Evolutionary conservation across 108 stramenopile genomes (phyloP).

Genomic region (Epipyxis sp.): DNA sequence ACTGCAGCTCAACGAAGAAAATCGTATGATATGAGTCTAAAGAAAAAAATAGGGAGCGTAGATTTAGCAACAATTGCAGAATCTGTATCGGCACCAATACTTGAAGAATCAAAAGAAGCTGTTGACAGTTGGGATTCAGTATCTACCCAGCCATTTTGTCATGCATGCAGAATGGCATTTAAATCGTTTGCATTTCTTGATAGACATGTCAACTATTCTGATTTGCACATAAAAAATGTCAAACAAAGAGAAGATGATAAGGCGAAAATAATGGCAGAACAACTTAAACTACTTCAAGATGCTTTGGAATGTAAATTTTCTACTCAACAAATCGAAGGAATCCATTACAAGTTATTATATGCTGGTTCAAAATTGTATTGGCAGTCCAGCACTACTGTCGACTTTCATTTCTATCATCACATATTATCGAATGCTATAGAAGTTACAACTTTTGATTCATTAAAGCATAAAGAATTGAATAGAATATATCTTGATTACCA

Average conservation of each 20-base stretch:
- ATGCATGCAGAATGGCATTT: constrained; percentile 16
- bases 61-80: no score
- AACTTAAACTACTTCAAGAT: background rate
- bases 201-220: background rate
- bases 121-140: constrained; percentile 20
- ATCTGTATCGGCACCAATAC: no score
- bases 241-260: background rate
- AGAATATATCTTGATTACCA: constrained; percentile 1
- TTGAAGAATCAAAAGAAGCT: background rate
- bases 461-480: background rate
- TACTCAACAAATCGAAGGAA: constrained; percentile 2
- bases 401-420: constrained; percentile 22
- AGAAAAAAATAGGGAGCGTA: no score
- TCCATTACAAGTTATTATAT: constrained; percentile 3
- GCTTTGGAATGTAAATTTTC: background rate
- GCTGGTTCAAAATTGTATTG: constrained; percentile 23
- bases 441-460: background rate
- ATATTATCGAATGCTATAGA: background rate
- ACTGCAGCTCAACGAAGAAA: no score
- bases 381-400: background rate
- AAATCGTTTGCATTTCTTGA: background rate
- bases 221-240: background rate
- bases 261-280: background rate
- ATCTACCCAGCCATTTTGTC: constrained; percentile 1
- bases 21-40: no score